phyloP scores from a whole-genome alignment of 371 early-diverging fungal species.

The Rhizopus stolonifer region DNA sequence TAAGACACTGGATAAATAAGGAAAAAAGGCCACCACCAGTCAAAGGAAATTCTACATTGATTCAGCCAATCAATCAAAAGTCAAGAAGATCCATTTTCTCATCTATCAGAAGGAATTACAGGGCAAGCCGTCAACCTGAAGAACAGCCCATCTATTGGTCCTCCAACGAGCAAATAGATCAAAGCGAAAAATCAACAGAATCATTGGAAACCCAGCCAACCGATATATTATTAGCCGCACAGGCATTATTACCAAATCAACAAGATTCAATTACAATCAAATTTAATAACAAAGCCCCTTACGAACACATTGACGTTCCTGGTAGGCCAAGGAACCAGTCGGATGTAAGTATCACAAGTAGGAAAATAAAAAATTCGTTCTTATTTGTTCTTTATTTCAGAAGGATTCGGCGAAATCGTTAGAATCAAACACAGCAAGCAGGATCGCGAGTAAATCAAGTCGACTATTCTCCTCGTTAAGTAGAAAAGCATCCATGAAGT shows the following conservation, averaged over 20 bases:
- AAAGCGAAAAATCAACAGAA: constrained; percentile 14
- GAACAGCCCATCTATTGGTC: constrained; percentile 14
- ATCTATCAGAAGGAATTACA: neutral
- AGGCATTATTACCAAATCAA: constrained; percentile 34
- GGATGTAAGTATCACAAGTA: neutral
- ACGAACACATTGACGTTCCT: constrained; percentile 45
- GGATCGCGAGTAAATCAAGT: constrained; percentile 11
- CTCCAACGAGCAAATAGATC: constrained; percentile 5
- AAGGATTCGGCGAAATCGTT: neutral
- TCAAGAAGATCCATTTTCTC: constrained; percentile 17
- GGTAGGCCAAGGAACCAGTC: constrained; percentile 23
- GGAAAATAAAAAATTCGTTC: no score
- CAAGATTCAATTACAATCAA: constrained; percentile 4
- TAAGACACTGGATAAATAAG: constrained; percentile 39
- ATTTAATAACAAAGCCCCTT: constrained; percentile 18
- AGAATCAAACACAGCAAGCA: constrained; percentile 15
- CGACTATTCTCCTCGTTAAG: constrained; percentile 29
- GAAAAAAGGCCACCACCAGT: constrained; percentile 8
- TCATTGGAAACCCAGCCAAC: constrained; percentile 15
- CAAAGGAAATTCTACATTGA: constrained; percentile 16
- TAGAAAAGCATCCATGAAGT: constrained; percentile 26
- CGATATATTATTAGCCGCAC: constrained; percentile 40
- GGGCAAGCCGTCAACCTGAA: neutral
- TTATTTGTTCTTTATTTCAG: no score
- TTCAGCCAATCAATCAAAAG: constrained; percentile 7